Base-by-base conservation (phyloP, 2,329 filamentous ascomycete species). In the Acephala macrosclerotiorum region DNA sequence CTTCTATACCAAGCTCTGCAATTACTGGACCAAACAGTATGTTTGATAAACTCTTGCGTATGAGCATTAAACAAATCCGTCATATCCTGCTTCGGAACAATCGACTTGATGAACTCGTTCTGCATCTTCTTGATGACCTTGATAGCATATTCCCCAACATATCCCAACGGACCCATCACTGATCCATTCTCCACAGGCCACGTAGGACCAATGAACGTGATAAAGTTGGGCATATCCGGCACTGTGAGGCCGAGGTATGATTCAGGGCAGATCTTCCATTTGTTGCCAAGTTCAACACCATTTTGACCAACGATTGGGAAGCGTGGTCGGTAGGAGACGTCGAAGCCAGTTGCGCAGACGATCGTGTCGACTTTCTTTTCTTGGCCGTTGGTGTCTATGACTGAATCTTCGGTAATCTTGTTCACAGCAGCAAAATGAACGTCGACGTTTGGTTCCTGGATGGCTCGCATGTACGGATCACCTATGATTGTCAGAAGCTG, bases 51-150 rank as follows among this genome's bases (percentile, higher is more conserved):
- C 3, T 78, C 73, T 5, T 78, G 75, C 29, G 82, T 80, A 75
- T 83, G 85, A 72, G 77, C 82, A 72, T 79, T 81, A 78, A 81
- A 87, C 70, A 84, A 81, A 47, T 81, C 80, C 7, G 83, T 81
- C 3, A 83, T 83, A 0, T 75, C 80, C 60, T 80, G 77, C 0
- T 79, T 81, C 0, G 84, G 83, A 1, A 70, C 76, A 12, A 87
- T 75, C 8, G 81, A 78, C 60, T 79, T 79, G 73, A 87, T 83
- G 33, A 78, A 76, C 70, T 87, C 81, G 1, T 76, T 81, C 71
- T 86, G 84, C 71, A 74, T 67, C 53, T 73, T 74, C 49, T 72
- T 71, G 47, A 74, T 72, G n/a, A 71, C 36, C n/a, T 71, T 70
- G n/a, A 73, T 57, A 1, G 71, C 67, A 55, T 74, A 74, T 8